Base-by-base conservation (phyloP, 1,139 yeast genomes). In the Hansenula anomala region DNA sequence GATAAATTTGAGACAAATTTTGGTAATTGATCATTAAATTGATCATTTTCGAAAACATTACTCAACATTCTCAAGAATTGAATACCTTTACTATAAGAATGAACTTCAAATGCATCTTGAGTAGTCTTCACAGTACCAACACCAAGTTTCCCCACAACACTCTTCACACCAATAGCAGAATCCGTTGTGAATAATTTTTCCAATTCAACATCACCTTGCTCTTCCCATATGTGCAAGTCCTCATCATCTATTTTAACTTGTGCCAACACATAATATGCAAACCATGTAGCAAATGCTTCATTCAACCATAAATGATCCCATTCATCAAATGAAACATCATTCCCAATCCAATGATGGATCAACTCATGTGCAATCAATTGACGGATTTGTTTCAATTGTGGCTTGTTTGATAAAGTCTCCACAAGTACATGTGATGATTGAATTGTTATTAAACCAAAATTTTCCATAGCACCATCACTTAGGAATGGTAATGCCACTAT, bases 301-400 rank as follows among this genome's bases (percentile, higher is more conserved):
- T 82, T 81, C 44, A 84, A 64, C 90, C 92, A 82, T 31, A 83
- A 62, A 50, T 73, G 67, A 38, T 69, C 71, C 83, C 88, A 83
- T 25, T 75, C 73, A 39, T 79, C 83, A 51, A 82, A 81, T 0
- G 85, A 67, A 1, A 82, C 70, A 49, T 68, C 64, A 48, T 83
- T 78, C 4, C 92, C 92, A 36, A 84, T 61, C 87, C 88, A 84
- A 60, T 83, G 90, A 55, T 84, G 94, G 18, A 81, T 78, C 45
- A 83, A 55, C 55, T 83, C 89, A 55, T 84, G 94, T 2, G 77
- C 78, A 8, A 84, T 55, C 37, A 83, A 66, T 49, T 80, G 83
- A 43, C 73, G 65, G 33, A 75, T 66, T 23, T 64, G 68, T 35
- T 55, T 54, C 15, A 54, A 50, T 1, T 50, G 45, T 6, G 46